These are phyloP conservation scores for Candida incommunis DNA, from an alignment of 805 yeast genomes.

Conservation along the genomic window DNA sequence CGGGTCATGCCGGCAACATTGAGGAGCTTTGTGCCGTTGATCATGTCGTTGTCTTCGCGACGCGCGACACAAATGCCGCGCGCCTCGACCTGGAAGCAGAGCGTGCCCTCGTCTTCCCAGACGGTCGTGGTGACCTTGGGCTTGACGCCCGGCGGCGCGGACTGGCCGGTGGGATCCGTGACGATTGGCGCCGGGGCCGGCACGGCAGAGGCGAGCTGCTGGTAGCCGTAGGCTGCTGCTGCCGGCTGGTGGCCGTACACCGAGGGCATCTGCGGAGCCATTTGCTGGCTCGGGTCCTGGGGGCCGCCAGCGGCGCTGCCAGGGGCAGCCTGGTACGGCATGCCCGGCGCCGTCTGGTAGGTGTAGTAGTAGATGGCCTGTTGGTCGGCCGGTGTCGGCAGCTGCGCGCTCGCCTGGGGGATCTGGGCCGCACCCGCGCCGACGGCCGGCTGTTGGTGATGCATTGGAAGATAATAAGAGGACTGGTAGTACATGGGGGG, in stretches of 20 bases:
- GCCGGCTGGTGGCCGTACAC: conserved; percentile 6
- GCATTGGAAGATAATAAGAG: conserved; percentile 6
- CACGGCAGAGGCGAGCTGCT: conserved; percentile 5
- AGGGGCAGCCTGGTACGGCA: background rate
- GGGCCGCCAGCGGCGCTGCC: background rate
- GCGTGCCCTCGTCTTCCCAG: conserved; percentile 82
- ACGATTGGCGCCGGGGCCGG: conserved; percentile 12
- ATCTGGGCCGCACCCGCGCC: background rate
- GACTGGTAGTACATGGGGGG: conserved; percentile 4
- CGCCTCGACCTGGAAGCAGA: conserved; percentile 78
- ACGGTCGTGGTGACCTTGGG: conserved; percentile 68
- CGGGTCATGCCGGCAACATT: conserved; percentile 82
- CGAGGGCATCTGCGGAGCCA: background rate
- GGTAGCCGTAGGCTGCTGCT: conserved; percentile 9
- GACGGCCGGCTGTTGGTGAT: conserved; percentile 5
- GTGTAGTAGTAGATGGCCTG: conserved; percentile 1
- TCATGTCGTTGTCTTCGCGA: conserved; percentile 74
- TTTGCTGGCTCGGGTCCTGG: background rate
- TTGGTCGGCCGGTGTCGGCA: conserved; percentile 3
- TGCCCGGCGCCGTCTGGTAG: background rate
- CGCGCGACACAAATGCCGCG: conserved; percentile 69
- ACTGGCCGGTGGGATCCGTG: conserved; percentile 26
- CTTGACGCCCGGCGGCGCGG: conserved; percentile 27
- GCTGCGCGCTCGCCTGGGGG: conserved; percentile 1
- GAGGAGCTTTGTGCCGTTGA: conserved; percentile 70